Conservation (phyloP, 2,329 filamentous ascomycete genomes). For the Myriangium duriaei region DNA sequence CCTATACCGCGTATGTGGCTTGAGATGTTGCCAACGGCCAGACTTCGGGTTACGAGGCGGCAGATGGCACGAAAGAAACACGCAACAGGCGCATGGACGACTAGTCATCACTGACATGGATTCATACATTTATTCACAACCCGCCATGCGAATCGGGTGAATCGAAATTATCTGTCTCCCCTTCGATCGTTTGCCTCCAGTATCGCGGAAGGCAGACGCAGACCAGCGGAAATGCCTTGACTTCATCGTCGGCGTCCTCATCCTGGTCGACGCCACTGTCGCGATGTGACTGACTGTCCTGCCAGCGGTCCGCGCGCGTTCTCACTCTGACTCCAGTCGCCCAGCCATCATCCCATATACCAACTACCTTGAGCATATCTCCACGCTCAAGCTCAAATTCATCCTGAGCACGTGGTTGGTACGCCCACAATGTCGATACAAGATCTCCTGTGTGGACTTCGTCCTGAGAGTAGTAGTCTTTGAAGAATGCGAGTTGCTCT, state of each 20-base stretch:
- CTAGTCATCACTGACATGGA: too few relatives aligned
- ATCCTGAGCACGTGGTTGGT: constrained; percentile 83
- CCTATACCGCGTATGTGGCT: too few relatives aligned
- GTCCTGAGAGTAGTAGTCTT: constrained; percentile 96
- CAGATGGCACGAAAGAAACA: too few relatives aligned
- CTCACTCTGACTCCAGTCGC: constrained; percentile 79
- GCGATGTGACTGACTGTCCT: constrained; percentile 58
- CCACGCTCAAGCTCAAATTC: constrained; percentile 89
- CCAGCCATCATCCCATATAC: constrained; percentile 99
- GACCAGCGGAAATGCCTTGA: constrained; percentile 95
- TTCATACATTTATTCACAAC: neutral
- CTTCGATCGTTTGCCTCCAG: constrained; percentile 93
- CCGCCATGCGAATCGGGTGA: constrained; percentile 5
- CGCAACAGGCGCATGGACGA: too few relatives aligned
- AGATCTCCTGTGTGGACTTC: constrained; percentile 87
- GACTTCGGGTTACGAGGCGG: too few relatives aligned
- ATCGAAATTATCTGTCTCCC: constrained; percentile 40
- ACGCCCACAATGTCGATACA: constrained; percentile 89
- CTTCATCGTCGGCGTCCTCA: constrained; percentile 48
- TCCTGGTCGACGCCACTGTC: constrained; percentile 84
- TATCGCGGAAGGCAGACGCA: constrained; percentile 92
- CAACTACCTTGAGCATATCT: constrained; percentile 95
- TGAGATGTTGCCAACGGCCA: too few relatives aligned
- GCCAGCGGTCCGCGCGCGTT: constrained; percentile 81
- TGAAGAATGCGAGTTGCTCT: constrained; percentile 91